Conservation (phyloP, 2,329 filamentous ascomycete genomes). For the Pseudonectria foliicola region DNA sequence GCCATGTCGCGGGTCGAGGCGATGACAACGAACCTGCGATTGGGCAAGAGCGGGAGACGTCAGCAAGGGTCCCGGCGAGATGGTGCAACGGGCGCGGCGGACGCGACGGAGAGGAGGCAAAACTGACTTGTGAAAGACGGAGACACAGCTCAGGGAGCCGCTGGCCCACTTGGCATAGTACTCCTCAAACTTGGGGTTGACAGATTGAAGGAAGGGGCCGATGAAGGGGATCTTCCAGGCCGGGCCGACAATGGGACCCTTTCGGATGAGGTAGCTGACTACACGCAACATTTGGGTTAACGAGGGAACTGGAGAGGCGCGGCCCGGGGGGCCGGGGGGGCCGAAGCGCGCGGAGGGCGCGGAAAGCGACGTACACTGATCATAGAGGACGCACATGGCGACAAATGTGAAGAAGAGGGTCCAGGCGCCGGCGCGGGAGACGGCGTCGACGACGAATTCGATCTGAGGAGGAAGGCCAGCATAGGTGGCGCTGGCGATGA, state of each 20-base stretch:
- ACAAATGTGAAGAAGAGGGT: constrained; percentile 65
- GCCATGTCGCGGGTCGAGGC: constrained; percentile 92
- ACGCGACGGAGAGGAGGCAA: neutral
- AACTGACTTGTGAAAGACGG: constrained; percentile 94
- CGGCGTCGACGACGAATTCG: constrained; percentile 45
- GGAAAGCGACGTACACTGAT: constrained; percentile 64
- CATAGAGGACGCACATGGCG: constrained; percentile 68
- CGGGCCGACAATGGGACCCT: constrained; percentile 70
- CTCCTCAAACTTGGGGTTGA: constrained; percentile 84
- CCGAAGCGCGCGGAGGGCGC: neutral
- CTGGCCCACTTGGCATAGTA: constrained; percentile 92
- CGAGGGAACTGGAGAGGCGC: too few species aligned
- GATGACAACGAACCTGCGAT: constrained; percentile 83
- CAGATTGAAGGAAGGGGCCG: constrained; percentile 88
- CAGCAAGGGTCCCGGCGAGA: neutral
- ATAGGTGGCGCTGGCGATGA: constrained; percentile 54
- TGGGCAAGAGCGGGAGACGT: neutral
- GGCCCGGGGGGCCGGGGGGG: too few species aligned
- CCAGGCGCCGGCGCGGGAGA: constrained; percentile 51
- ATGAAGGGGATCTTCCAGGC: constrained; percentile 76
- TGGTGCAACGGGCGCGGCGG: neutral
- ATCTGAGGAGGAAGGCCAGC: constrained; percentile 48
- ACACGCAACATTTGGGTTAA: constrained; percentile 13
- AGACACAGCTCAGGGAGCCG: constrained; percentile 89
- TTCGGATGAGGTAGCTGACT: constrained; percentile 71